Percentiles rank a stretch among this genome's conserved stretches.
Evolutionary conservation across 305 asterid genomes (phyloP).

Genomic region (Fraxinus albicans): DNA sequence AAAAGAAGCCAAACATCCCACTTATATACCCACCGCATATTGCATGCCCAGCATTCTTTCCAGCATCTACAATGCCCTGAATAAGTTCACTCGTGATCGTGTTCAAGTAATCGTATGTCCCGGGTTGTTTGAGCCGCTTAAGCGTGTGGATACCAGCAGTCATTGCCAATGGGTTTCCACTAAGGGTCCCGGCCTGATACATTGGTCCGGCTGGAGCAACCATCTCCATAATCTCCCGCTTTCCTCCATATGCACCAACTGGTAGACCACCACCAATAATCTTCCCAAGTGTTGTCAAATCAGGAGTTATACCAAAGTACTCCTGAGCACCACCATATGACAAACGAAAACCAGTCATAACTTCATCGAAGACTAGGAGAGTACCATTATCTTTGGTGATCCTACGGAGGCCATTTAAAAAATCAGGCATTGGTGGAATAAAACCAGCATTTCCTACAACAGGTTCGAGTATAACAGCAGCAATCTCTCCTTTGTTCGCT

Average conservation of each 20-base stretch:
- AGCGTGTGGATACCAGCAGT: slow-evolving; percentile 98
- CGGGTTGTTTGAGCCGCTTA: slow-evolving; percentile 64
- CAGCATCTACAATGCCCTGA: slow-evolving; percentile 70
- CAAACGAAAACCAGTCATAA: slow-evolving; percentile 90
- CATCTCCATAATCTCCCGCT: slow-evolving; percentile 96
- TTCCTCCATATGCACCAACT: slow-evolving; percentile 97
- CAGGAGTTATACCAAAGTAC: slow-evolving; percentile 87
- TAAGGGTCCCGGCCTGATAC: slow-evolving; percentile 96
- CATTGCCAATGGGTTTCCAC: slow-evolving; percentile 99
- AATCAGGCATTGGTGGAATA: slow-evolving; percentile 75
- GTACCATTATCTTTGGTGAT: slow-evolving; percentile 64
- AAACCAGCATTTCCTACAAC: slow-evolving; percentile 96
- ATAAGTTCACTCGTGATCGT: slow-evolving; percentile 68
- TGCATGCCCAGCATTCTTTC: slow-evolving; percentile 91
- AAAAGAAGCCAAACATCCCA: slow-evolving; percentile 96
- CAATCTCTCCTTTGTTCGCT: slow-evolving; percentile 72
- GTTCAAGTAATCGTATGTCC: slow-evolving; percentile 73
- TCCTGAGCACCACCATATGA: slow-evolving; percentile 98
- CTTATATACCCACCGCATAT: slow-evolving; percentile 75
- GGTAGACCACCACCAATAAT: slow-evolving; percentile 98
- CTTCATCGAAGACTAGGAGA: slow-evolving; percentile 89
- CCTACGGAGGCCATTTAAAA: slow-evolving; percentile 54
- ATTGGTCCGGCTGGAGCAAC: slow-evolving; percentile 98
- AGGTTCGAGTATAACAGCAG: slow-evolving; percentile 85
- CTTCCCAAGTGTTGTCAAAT: slow-evolving; percentile 93